These are phyloP conservation scores for Candolleomyces aberdarensis DNA, from an alignment of 768 basidiomycete genomes.

Conservation along the genomic window DNA sequence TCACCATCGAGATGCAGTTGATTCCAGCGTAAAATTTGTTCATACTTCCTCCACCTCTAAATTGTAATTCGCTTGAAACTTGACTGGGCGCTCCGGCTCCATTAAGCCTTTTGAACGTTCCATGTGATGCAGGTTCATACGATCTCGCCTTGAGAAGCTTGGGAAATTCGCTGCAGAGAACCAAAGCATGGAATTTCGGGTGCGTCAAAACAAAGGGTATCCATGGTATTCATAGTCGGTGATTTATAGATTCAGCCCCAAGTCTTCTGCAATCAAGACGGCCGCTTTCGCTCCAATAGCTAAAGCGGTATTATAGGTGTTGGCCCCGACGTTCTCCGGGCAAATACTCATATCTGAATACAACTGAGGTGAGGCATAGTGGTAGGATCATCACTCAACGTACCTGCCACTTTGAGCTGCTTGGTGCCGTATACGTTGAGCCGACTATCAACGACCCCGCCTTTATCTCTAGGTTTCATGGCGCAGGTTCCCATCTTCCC, in stretches of 20 bases:
- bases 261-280: slow-evolving; percentile 55
- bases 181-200: background rate
- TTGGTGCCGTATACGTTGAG: slow-evolving; percentile 61
- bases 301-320: slow-evolving; percentile 41
- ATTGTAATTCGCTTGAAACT: too few relatives aligned
- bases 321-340: slow-evolving; percentile 38
- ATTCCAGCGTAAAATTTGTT: too few relatives aligned
- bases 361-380: background rate
- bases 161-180: background rate
- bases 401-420: slow-evolving; percentile 58
- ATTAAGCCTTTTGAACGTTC: too few relatives aligned
- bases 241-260: slow-evolving; percentile 19
- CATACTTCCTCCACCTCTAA: too few relatives aligned
- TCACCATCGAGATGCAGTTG: too few relatives aligned
- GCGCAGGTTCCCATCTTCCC: slow-evolving; percentile 62
- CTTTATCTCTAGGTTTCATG: slow-evolving; percentile 57
- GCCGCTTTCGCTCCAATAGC: slow-evolving; percentile 64
- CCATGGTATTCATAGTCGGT: background rate
- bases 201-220: background rate
- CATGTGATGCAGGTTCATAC: too few relatives aligned
- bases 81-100: too few relatives aligned
- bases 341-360: slow-evolving; percentile 35
- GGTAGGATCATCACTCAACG: slow-evolving; percentile 1
- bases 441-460: slow-evolving; percentile 60
- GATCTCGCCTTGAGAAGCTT: too few relatives aligned